Evolutionary conservation across 108 stramenopile genomes (phyloP).

Genomic region (Nitzschia sp.): DNA sequence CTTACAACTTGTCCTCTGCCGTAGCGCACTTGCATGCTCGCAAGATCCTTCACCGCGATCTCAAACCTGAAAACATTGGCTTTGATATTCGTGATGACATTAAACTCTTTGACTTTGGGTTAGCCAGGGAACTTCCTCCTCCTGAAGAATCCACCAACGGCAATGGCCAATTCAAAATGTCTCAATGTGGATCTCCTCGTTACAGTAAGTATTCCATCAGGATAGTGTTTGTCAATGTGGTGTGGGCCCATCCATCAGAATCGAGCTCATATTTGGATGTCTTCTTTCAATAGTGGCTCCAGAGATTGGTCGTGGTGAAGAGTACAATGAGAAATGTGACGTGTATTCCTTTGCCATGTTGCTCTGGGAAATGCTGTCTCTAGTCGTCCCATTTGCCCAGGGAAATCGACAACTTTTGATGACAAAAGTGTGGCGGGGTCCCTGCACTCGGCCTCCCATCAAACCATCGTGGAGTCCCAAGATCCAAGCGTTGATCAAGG

Average conservation of each 20-base stretch:
- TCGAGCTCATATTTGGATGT: not conserved
- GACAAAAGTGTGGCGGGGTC: not conserved
- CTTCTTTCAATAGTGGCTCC: constrained; percentile 64
- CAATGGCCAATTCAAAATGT: constrained; percentile 54
- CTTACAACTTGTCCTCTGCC: constrained; percentile 31
- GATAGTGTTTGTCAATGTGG: constrained; percentile 9
- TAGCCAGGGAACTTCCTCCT: constrained; percentile 49
- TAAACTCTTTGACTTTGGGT: constrained; percentile 60
- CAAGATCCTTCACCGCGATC: constrained; percentile 25
- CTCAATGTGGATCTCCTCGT: constrained; percentile 47
- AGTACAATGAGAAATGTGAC: constrained; percentile 70
- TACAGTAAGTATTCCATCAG: constrained; percentile 20
- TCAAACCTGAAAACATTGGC: constrained; percentile 33
- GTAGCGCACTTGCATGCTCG: constrained; percentile 19
- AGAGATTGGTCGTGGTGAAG: constrained; percentile 4
- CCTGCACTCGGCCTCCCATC: not conserved
- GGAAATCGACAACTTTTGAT: not conserved
- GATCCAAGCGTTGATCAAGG: constrained; percentile 12
- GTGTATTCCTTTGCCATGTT: constrained; percentile 76
- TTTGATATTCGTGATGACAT: constrained; percentile 46
- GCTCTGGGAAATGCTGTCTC: constrained; percentile 64
- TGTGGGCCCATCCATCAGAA: not conserved
- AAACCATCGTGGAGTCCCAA: not conserved
- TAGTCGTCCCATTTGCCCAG: constrained; percentile 46
- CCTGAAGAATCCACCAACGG: no score